Conservation (phyloP, 2,329 filamentous ascomycete species). For the Penicillium digitatum region DNA sequence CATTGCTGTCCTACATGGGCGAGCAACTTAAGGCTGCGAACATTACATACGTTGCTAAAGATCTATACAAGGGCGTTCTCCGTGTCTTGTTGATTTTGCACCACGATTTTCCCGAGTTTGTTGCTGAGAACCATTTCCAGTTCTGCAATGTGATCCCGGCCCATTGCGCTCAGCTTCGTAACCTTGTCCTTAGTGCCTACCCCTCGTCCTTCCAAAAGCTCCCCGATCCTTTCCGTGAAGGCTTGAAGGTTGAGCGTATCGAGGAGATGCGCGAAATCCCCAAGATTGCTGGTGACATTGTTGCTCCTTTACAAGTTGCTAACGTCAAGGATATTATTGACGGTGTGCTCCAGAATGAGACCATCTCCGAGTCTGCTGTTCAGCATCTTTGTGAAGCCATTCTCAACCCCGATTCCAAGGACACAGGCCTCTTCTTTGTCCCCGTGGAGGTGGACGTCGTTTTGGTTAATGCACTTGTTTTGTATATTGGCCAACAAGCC, state of each 20-base stretch:
- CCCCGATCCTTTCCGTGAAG: slow-evolving; percentile 67
- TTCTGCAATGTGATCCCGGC: slow-evolving; percentile 77
- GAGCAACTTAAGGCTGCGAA: slow-evolving; percentile 73
- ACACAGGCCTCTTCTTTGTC: slow-evolving; percentile 63
- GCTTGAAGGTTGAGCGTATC: slow-evolving; percentile 70
- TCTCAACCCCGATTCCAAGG: slow-evolving; percentile 54
- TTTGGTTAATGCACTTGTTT: slow-evolving; percentile 76
- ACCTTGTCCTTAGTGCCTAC: slow-evolving; percentile 78
- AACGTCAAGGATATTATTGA: slow-evolving; percentile 55
- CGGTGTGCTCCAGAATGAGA: slow-evolving; percentile 51
- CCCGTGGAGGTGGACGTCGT: slow-evolving; percentile 64
- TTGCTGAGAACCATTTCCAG: slow-evolving; percentile 79
- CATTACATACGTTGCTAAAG: slow-evolving; percentile 66
- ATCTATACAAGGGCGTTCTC: slow-evolving; percentile 77
- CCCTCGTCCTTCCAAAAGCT: slow-evolving; percentile 67
- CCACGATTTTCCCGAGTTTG: slow-evolving; percentile 91
- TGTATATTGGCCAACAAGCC: slow-evolving; percentile 73
- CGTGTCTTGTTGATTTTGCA: slow-evolving; percentile 81
- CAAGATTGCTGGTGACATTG: slow-evolving; percentile 60
- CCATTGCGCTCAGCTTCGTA: slow-evolving; percentile 81
- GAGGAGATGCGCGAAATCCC: slow-evolving; percentile 70
- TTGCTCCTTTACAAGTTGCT: slow-evolving; percentile 45
- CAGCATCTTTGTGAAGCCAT: slow-evolving; percentile 73
- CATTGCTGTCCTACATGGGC: slow-evolving; percentile 68
- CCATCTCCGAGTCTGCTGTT: slow-evolving; percentile 64